Percentiles rank a stretch among this genome's conserved stretches.
Evolutionary conservation across 495 filamentous ascomycete genomes (phyloP).

Genomic region (Penicillium salamii): DNA sequence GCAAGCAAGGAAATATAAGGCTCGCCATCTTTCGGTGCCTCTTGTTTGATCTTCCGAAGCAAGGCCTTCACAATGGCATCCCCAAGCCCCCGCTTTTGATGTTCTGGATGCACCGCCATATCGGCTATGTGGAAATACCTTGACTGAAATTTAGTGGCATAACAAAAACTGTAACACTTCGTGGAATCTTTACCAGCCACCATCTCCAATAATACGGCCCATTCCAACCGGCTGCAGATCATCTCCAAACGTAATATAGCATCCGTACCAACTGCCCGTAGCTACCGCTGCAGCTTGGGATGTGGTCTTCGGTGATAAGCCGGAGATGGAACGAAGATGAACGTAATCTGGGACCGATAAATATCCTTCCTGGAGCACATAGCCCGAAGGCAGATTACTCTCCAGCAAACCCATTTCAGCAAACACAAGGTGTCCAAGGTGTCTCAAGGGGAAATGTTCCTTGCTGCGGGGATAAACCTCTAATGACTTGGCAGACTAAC

Average conservation of each 20-base stretch:
- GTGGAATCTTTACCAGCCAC: conserved; percentile 31
- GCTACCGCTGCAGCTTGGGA: conserved; percentile 33
- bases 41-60: conserved; percentile 34
- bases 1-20: conserved; percentile 47
- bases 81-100: conserved; percentile 50
- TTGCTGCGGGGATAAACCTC: no score
- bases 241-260: conserved; percentile 33
- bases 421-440: no score
- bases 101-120: conserved; percentile 46
- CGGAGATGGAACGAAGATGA: conserved; percentile 33
- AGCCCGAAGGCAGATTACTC: conserved; percentile 26
- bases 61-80: conserved; percentile 43
- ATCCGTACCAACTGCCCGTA: conserved; percentile 41
- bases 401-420: background rate
- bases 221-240: conserved; percentile 35
- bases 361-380: conserved; percentile 32
- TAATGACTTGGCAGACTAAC: no score
- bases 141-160: background rate
- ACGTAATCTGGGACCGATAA: conserved; percentile 36
- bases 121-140: conserved; percentile 51
- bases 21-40: conserved; percentile 32
- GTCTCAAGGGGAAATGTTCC: no score
- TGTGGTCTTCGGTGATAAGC: conserved; percentile 34
- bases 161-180: background rate
- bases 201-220: conserved; percentile 53